Base-by-base conservation (phyloP, 352 stramenopile genomes). In the Globisporangium irregulare region DNA sequence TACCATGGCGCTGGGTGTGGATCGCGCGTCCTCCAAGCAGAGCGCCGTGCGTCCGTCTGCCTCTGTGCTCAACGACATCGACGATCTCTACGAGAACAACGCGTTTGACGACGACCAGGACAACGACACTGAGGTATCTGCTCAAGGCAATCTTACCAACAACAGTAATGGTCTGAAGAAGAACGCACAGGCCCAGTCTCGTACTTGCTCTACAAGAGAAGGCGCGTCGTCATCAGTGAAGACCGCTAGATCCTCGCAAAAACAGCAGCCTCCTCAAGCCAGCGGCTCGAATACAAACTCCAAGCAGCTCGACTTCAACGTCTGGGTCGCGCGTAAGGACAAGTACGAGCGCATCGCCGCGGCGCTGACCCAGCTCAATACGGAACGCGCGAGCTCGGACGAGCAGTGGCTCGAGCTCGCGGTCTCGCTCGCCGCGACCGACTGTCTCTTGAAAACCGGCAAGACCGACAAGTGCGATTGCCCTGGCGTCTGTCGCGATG, bases 301-400 rank as follows among this genome's bases (percentile, higher is more conserved):
- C 22, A 76, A 76, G 29, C 64, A 69, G 34, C 74, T 93, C 56
- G 77, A 93, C 27, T 95, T 97, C 62, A 78, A 93, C 38, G 78
- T 91, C 12, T 97, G 87, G 87, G 86, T 97, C 14, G 80, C 80
- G 7, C 83, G 86, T 32, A 95, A 97, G 64, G 89, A 97, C 74
- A 94, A 93, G 66, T 95, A 93, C 62, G 88, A 95, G 70, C 82
- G 85, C 27, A 90, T 89, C 58, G 78, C 87, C 12, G 65, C 74
- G 25, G 74, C 89, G 46, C 73, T 97, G 14, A 58, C 69, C 22
- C 70, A 91, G 50, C 71, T 97, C 22, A 89, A 92, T 68, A 82
- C 77, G 4, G 74, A 89, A 25, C 85, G 90, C 50, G 84, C 84
- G 14, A 68, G 66, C 14, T 66, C 80, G 6, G 77, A 91, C 34